Conservation (phyloP, 441 rosid genomes). For the Erodium texanum region DNA sequence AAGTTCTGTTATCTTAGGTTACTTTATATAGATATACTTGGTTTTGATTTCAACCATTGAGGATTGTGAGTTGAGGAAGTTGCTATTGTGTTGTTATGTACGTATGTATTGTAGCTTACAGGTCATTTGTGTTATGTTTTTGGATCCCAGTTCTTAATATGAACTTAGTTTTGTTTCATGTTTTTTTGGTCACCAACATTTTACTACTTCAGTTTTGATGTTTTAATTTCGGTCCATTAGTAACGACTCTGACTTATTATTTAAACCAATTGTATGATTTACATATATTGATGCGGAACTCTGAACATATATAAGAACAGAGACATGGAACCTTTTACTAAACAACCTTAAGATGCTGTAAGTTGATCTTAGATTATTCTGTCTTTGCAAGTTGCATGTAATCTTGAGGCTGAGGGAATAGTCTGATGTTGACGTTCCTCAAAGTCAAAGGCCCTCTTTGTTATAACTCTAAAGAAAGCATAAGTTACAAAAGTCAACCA, state of each 20-base stretch:
- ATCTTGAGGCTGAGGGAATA: not conserved
- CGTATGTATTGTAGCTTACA: too few species aligned
- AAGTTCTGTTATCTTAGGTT: not conserved
- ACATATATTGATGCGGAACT: too few species aligned
- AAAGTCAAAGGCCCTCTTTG: not conserved
- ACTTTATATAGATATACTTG: not conserved
- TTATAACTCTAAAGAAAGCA: not conserved
- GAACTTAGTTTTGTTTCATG: too few species aligned
- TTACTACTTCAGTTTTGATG: too few species aligned
- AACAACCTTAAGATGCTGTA: not conserved
- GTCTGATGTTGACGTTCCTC: not conserved
- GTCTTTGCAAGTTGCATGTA: not conserved
- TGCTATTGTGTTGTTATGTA: too few species aligned
- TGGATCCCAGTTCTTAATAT: too few species aligned
- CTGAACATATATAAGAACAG: not conserved
- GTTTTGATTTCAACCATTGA: not conserved
- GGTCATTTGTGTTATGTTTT: not conserved
- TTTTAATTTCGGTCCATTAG: too few species aligned
- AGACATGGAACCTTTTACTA: not conserved
- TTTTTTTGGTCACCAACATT: too few species aligned
- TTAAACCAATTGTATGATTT: too few species aligned
- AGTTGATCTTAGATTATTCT: not conserved
- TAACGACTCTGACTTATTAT: too few species aligned
- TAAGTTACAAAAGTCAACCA: not conserved
- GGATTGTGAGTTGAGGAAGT: not conserved